Base-by-base conservation (phyloP, 345 rosid genomes). In the Arabis alpina region DNA sequence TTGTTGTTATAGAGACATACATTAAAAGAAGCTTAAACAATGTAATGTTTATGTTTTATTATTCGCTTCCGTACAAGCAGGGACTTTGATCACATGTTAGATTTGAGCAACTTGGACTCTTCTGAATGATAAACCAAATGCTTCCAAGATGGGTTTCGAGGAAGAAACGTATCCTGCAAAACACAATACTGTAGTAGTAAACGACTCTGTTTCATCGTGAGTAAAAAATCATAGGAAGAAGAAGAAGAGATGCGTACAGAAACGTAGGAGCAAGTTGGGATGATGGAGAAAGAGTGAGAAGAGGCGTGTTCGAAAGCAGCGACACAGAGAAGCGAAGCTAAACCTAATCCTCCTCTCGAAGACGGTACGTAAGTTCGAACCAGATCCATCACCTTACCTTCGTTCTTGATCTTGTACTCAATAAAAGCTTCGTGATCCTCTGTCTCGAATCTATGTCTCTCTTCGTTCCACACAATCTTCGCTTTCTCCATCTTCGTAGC, bases 201-300 rank as follows among this genome's bases (percentile, higher is more conserved):
- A 19, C 23, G 23, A 19, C 43, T 48, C 40, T 9, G 27, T 51
- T 9, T 39, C 19, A 12, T 15, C 13, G 6, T 1, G 28, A 14
- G 14, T 9, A 8, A 0, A 8, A 36, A 36, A 8, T 1, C 32
- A 8, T 1, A 48, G 24, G 32, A 23, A 23, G 11, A 25, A 55
- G 39, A 27, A 41, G 37, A 8, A 30, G 13, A 16, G 30, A 39
- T 27, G 19, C 45, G 3, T 55, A 84, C 93, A 23, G 93, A 91
- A 70, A 91, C 85, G 49, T 88, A 86, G 58, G 97, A 82, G 84
- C 96, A 91, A 23, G 90, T 77, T 45, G 97, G 93, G 67, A 83
- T 69, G 80, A 88, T 48, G 71, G 83, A 74, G 19, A 85, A 30
- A 53, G 95, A 83, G 55, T 83, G 81, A 8, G 86, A 60, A 11